Evolutionary conservation across 352 stramenopile species (phyloP).

Genomic region (Elongisporangium prolatum): DNA sequence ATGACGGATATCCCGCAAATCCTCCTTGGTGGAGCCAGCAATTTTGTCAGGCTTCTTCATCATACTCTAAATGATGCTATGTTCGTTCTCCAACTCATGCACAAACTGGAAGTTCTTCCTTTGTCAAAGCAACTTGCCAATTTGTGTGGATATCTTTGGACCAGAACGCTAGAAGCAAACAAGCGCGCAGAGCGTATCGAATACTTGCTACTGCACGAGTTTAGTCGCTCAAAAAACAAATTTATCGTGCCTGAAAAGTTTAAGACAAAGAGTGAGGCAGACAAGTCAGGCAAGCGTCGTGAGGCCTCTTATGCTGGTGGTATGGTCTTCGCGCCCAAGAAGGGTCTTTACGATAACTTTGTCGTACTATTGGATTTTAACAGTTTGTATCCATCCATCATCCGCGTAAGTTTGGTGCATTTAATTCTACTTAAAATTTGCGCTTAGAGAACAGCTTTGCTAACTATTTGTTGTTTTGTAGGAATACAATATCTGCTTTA

Average conservation of each 20-base stretch:
- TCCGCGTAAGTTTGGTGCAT: conserved; percentile 56
- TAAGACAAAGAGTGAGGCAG: conserved; percentile 58
- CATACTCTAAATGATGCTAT: conserved; percentile 96
- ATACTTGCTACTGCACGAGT: conserved; percentile 99
- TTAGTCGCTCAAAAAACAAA: conserved; percentile 92
- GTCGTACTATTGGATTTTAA: conserved; percentile 99
- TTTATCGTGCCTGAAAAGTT: conserved; percentile 97
- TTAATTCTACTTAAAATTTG: conserved; percentile 3
- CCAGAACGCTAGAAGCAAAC: conserved; percentile 93
- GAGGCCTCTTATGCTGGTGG: conserved; percentile 97
- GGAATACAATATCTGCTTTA: conserved; percentile 99
- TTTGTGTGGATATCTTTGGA: conserved; percentile 98
- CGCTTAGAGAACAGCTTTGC: no score
- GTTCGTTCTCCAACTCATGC: conserved; percentile 96
- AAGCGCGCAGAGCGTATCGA: conserved; percentile 98
- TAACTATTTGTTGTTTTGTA: conserved; percentile 34
- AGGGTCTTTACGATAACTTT: conserved; percentile 99
- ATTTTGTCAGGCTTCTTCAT: conserved; percentile 92
- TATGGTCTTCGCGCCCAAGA: conserved; percentile 99
- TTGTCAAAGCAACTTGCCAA: conserved; percentile 98
- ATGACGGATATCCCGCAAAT: conserved; percentile 94
- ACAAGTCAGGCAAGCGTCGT: conserved; percentile 51
- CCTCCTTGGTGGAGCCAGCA: conserved; percentile 79
- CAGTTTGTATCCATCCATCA: conserved; percentile 99
- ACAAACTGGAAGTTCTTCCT: conserved; percentile 97